These are phyloP conservation scores for Simplicillium sp. DNA, from an alignment of 2,329 filamentous ascomycete species.

Conservation along the genomic window DNA sequence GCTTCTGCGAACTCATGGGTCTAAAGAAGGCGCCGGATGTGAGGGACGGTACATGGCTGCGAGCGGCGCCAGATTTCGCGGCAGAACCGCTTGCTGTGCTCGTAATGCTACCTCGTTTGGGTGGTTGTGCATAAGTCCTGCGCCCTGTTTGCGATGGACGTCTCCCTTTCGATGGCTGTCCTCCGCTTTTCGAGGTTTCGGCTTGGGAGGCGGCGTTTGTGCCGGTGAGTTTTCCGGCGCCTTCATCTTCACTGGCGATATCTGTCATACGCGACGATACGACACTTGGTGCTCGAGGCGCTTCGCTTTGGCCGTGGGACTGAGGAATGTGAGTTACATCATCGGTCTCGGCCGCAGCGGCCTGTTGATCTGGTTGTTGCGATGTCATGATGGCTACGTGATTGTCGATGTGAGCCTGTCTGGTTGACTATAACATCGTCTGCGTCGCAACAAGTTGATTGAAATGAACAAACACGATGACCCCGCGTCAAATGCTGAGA, in stretches of 20 bases:
- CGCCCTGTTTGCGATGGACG: constrained; percentile 49
- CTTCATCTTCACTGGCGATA: constrained; percentile 46
- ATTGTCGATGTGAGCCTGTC: too few relatives aligned
- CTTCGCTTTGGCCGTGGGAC: too few relatives aligned
- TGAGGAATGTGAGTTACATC: too few relatives aligned
- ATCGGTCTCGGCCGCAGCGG: too few relatives aligned
- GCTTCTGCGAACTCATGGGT: constrained; percentile 90
- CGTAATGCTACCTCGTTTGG: constrained; percentile 32
- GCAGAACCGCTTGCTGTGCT: constrained; percentile 42
- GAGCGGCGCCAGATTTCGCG: constrained; percentile 44
- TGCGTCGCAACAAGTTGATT: too few relatives aligned
- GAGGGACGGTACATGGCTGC: constrained; percentile 82
- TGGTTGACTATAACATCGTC: too few relatives aligned
- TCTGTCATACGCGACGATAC: constrained; percentile 67
- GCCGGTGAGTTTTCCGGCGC: not conserved
- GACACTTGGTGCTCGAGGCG: constrained; percentile 48
- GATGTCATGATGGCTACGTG: too few relatives aligned
- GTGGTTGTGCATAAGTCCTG: constrained; percentile 35
- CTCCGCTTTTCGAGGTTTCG: constrained; percentile 30
- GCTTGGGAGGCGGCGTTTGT: not conserved
- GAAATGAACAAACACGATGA: too few relatives aligned
- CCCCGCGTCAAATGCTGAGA: too few relatives aligned
- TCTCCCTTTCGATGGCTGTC: constrained; percentile 23
- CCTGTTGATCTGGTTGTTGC: too few relatives aligned
- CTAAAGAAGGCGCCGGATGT: constrained; percentile 88